phyloP scores from a whole-genome alignment of 305 asterid species.

The Solanum hybrid region DNA sequence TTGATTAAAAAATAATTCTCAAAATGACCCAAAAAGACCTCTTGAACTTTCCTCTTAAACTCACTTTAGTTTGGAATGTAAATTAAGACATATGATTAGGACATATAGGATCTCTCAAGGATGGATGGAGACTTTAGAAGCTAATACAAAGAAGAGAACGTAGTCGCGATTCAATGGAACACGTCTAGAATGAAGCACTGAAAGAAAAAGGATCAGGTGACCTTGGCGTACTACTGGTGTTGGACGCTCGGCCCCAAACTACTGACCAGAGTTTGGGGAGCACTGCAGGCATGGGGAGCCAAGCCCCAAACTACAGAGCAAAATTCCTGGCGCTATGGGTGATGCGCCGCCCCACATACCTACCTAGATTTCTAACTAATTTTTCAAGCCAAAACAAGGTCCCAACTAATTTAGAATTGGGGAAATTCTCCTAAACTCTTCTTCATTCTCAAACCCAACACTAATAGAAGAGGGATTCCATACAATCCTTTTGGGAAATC shows the following conservation, averaged over 20 bases:
- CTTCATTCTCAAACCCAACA: not conserved
- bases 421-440: not conserved
- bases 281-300: not conserved
- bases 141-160: not conserved
- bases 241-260: not conserved
- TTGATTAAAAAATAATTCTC: not conserved
- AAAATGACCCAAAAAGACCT: not conserved
- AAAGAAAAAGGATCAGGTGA: not conserved
- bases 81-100: not conserved
- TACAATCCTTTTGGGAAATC: not conserved
- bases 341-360: not conserved
- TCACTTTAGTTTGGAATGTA: not conserved
- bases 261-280: not conserved
- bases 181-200: not conserved
- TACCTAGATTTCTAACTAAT: not conserved
- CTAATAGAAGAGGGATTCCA: not conserved
- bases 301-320: not conserved
- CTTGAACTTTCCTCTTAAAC: not conserved
- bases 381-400: not conserved
- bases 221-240: not conserved
- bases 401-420: not conserved
- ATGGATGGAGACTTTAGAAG: not conserved
- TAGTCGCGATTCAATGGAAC: not conserved
- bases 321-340: not conserved
- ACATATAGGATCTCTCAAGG: not conserved